These are phyloP conservation scores for Boeremia lycopersici DNA, from an alignment of 2,329 filamentous ascomycete genomes.

Conservation along the genomic window DNA sequence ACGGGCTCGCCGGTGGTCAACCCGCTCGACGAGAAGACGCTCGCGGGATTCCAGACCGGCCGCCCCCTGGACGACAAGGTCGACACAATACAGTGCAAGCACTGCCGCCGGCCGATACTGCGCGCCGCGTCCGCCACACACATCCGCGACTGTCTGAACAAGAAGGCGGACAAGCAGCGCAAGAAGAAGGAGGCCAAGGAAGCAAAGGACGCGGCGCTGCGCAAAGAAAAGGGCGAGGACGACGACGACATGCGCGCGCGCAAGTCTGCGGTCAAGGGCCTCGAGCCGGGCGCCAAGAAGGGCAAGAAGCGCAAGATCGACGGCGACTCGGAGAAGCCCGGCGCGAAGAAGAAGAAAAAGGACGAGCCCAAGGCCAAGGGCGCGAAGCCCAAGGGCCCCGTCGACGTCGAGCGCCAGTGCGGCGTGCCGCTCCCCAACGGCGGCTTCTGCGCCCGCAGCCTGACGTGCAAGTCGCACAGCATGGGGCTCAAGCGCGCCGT, in stretches of 20 bases:
- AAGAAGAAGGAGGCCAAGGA: constrained; percentile 69
- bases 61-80: constrained; percentile 79
- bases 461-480: constrained; percentile 93
- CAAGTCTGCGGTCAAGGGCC: constrained; percentile 50
- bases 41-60: constrained; percentile 80
- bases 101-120: constrained; percentile 88
- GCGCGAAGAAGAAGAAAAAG: constrained; percentile 88
- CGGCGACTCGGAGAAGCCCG: constrained; percentile 76
- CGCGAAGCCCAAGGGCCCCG: constrained; percentile 86
- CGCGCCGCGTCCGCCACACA: constrained; percentile 77
- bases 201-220: constrained; percentile 55
- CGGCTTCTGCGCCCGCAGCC: constrained; percentile 81
- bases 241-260: constrained; percentile 49
- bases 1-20: constrained; percentile 51
- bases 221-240: constrained; percentile 55
- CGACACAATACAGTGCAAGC: constrained; percentile 83
- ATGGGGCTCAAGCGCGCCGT: constrained; percentile 94
- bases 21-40: constrained; percentile 74
- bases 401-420: constrained; percentile 93
- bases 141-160: constrained; percentile 79
- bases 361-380: constrained; percentile 85
- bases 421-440: constrained; percentile 86
- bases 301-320: constrained; percentile 57
- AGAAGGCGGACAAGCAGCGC: constrained; percentile 72
- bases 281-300: constrained; percentile 49